Evolutionary conservation across 148 eudicot genomes (phyloP), one percentile per base, ranked within the genome.

Genomic region (Vaccinium myrtillus): DNA sequence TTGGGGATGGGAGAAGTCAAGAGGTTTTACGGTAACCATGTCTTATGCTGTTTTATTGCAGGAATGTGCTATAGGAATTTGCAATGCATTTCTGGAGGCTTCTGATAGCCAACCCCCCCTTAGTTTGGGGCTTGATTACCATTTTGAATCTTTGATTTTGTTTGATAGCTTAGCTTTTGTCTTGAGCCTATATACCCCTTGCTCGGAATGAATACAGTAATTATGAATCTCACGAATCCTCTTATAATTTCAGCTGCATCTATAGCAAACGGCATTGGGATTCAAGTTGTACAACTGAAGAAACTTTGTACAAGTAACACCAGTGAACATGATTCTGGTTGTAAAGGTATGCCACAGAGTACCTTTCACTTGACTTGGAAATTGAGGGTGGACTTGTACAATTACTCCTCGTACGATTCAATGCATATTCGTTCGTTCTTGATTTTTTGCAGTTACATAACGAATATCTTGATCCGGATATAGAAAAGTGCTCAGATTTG

Each of bases 41-140:
- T 75, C 70, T 75, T 46, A 46, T 75, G 14, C 48, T 75, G 54
- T 75, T 77, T 77, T 32, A 14, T 50, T 77, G 18, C 59, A 77
- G 80, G 80, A 25, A 49, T 77, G 1, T 77, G 16, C 30, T 49
- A 11, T 4, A 51, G 21, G 51, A 77, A 51, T 77, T 53, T 25
- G 9, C 16, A 14, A 67, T 25, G 36, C 36, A 23, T 67, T 67
- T 67, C 55, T 9, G 13, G 55, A 51, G 55, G 71, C 71, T 65
- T 65, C 32, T 65, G 30, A 65, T 65, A 65, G 43, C 43, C 0
- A 10, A 65, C 70, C 10, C 25, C 32, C 71, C 16, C 39, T 2
- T 25, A 10, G 73, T 25, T 10, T 5, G 0, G 13, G 54, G 15
- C 74, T 69, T 25, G 13, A 23, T 65, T 65, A 3, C 14, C 70